Conservation (phyloP, 495 filamentous ascomycete species). For the Trichoderma gamsii region DNA sequence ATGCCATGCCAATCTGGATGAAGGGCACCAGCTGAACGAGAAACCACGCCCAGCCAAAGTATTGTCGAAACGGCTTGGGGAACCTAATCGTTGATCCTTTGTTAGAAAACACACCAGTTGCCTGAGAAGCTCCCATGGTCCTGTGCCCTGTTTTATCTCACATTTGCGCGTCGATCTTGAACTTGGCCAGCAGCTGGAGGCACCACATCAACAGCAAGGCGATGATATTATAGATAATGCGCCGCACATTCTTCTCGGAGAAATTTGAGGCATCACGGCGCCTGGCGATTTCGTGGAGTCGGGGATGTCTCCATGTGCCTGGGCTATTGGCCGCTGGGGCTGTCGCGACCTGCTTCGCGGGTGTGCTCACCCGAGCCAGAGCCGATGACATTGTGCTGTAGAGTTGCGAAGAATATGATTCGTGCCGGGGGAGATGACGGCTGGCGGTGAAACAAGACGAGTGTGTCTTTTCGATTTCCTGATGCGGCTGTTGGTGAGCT, state of each 20-base stretch:
- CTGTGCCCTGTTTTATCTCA: neutral
- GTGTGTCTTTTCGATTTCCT: neutral
- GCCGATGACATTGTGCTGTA: neutral
- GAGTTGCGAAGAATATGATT: neutral
- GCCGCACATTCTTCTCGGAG: slow-evolving; percentile 59
- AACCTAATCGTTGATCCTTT: neutral
- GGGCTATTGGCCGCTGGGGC: slow-evolving; percentile 42
- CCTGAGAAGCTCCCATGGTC: neutral
- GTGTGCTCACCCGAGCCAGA: slow-evolving; percentile 31
- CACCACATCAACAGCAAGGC: slow-evolving; percentile 45
- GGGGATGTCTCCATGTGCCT: slow-evolving; percentile 85
- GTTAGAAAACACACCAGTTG: neutral
- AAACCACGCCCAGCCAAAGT: slow-evolving; percentile 32
- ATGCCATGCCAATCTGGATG: slow-evolving; percentile 58
- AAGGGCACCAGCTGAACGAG: slow-evolving; percentile 53
- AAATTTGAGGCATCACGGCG: slow-evolving; percentile 71
- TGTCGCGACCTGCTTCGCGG: slow-evolving; percentile 32
- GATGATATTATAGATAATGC: slow-evolving; percentile 56
- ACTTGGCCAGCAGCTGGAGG: slow-evolving; percentile 24
- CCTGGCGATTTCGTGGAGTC: slow-evolving; percentile 66
- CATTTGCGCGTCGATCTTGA: slow-evolving; percentile 15
- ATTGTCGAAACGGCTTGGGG: slow-evolving; percentile 19
- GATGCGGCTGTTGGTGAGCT: slow-evolving; percentile 1
- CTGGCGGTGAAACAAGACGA: neutral
- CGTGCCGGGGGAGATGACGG: neutral